Evolutionary conservation across 148 eudicot genomes (phyloP).

Genomic region (Rhododendron mucronatum): DNA sequence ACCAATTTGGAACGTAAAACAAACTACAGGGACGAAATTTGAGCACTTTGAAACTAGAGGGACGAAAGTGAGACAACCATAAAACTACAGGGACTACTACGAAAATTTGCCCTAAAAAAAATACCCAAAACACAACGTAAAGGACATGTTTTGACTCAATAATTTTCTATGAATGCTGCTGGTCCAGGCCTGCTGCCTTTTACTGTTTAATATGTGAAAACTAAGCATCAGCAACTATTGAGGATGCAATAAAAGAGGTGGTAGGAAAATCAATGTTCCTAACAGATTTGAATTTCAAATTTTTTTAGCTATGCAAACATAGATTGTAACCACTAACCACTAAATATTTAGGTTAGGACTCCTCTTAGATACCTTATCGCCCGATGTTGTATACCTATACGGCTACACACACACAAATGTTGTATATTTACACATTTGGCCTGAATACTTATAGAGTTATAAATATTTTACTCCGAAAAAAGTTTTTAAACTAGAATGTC

Average conservation of each 20-base stretch:
- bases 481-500: neutral
- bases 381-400: neutral
- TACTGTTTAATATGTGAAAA: neutral
- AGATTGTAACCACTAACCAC: neutral
- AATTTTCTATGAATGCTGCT: neutral
- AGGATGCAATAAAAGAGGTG: neutral
- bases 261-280: neutral
- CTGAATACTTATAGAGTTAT: no score
- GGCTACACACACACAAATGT: neutral
- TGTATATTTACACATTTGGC: neutral
- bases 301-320: neutral
- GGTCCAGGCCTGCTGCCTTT: conserved; percentile 1
- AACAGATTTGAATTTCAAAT: neutral
- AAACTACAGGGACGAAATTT: no score
- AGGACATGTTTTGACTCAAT: neutral
- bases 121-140: neutral
- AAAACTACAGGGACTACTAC: no score
- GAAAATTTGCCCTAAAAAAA: no score
- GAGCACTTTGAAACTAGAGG: no score
- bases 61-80: no score
- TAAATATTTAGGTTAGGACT: neutral
- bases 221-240: neutral
- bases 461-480: no score
- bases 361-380: neutral
- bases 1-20: no score